A percentile compares a stretch with the other conserved stretches of the same genome.
These are phyloP conservation scores for Fusarium xylarioides DNA, from an alignment of 2,329 filamentous ascomycete genomes.

Conservation along the genomic window DNA sequence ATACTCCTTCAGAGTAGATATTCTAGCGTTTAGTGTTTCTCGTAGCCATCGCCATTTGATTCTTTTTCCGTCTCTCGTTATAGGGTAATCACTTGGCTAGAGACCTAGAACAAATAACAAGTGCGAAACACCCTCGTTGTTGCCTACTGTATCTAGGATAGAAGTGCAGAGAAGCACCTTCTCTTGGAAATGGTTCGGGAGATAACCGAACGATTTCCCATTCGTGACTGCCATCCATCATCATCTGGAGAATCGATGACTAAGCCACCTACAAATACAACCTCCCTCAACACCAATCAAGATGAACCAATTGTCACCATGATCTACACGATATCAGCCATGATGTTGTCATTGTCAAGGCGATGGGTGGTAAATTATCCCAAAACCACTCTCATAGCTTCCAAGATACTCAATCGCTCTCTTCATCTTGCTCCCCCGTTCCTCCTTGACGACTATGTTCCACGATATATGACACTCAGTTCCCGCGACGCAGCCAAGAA, in stretches of 20 bases:
- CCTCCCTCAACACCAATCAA: constrained; percentile 38
- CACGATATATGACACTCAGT: constrained; percentile 75
- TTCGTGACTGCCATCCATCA: background rate
- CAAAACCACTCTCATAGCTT: background rate
- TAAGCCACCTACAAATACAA: constrained; percentile 12
- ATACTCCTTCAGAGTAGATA: background rate
- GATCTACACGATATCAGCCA: constrained; percentile 17
- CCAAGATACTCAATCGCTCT: constrained; percentile 18
- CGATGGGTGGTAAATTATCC: background rate
- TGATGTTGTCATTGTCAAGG: constrained; percentile 24
- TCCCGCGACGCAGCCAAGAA: constrained; percentile 77
- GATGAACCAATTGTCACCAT: constrained; percentile 33
- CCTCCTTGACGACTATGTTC: constrained; percentile 77
- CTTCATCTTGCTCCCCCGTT: constrained; percentile 71
- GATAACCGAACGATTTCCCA: background rate
- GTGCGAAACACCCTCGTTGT: background rate
- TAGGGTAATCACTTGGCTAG: background rate
- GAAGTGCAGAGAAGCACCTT: background rate
- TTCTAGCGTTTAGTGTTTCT: background rate
- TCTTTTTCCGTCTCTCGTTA: background rate
- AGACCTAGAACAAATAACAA: background rate
- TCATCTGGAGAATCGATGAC: constrained; percentile 1
- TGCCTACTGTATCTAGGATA: background rate
- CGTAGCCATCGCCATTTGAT: background rate
- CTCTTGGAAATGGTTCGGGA: background rate